Evolutionary conservation across 2,329 filamentous ascomycete species (phyloP).

Genomic region (Cordyceps cicadae): DNA sequence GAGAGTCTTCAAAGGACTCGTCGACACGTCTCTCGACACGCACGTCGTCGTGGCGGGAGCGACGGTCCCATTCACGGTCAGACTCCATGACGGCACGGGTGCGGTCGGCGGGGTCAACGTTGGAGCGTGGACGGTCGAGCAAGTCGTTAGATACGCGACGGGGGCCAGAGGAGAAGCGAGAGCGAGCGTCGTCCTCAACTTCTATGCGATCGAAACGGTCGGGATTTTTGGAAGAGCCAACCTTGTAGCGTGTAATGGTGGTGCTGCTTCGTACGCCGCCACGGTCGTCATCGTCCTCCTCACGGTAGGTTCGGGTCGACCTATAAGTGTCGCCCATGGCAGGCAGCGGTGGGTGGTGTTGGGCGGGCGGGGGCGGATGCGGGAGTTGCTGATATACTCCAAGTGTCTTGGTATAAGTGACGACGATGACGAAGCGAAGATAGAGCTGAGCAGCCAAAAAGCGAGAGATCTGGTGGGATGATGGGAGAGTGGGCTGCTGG

Average conservation of each 20-base stretch:
- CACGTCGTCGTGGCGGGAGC: constrained; percentile 35
- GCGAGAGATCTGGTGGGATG: neutral
- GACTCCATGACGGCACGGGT: constrained; percentile 29
- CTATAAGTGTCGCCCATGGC: constrained; percentile 26
- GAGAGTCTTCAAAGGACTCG: constrained; percentile 38
- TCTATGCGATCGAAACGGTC: constrained; percentile 36
- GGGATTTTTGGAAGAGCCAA: constrained; percentile 28
- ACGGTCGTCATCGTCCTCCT: constrained; percentile 34
- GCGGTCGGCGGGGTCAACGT: constrained; percentile 35
- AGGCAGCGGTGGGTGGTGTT: neutral
- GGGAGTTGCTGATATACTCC: neutral
- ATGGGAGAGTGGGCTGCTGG: constrained; percentile 7
- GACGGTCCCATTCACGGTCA: constrained; percentile 38
- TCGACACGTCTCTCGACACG: constrained; percentile 46
- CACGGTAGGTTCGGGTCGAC: constrained; percentile 28
- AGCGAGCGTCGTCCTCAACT: constrained; percentile 38
- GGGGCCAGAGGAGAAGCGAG: constrained; percentile 32
- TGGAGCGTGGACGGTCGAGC: constrained; percentile 42
- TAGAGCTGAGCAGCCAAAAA: neutral
- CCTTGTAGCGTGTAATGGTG: constrained; percentile 47
- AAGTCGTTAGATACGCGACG: constrained; percentile 31
- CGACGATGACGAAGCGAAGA: neutral
- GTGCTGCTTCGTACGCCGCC: constrained; percentile 29
- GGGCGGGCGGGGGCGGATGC: neutral
- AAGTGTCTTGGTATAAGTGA: neutral